phyloP scores from a whole-genome alignment of 2,329 filamentous ascomycete species.

The Diaporthe ilicicola region DNA sequence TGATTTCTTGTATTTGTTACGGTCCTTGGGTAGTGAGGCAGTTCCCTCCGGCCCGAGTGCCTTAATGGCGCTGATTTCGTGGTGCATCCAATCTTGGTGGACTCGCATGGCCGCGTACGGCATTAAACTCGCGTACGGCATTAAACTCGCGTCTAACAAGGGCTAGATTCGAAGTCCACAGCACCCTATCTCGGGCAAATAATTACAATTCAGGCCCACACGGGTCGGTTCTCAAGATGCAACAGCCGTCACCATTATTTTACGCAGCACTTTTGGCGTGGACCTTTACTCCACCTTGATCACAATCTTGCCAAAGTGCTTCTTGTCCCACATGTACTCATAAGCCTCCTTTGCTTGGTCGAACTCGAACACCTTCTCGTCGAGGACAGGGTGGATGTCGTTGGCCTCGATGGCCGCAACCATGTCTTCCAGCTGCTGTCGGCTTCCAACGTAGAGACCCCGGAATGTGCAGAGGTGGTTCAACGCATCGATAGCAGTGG shows the following conservation, averaged over 20 bases:
- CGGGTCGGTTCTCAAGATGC: not conserved
- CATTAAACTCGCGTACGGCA: too few species aligned
- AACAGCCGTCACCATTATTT: not conserved
- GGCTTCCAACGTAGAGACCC: constrained; percentile 52
- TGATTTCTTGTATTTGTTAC: not conserved
- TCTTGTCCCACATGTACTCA: constrained; percentile 61
- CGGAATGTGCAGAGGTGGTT: constrained; percentile 48
- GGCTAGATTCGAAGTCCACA: not conserved
- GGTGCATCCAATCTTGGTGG: not conserved
- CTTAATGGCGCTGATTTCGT: not conserved
- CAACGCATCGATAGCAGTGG: constrained; percentile 61
- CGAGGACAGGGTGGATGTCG: constrained; percentile 52
- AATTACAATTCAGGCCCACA: not conserved
- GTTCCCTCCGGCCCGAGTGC: too few species aligned
- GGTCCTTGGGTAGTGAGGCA: too few species aligned
- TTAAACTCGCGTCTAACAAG: not conserved
- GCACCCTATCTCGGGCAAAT: not conserved
- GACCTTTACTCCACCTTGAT: constrained; percentile 53
- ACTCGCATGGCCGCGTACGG: not conserved
- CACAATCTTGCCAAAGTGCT: constrained; percentile 64
- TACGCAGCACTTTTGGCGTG: not conserved
- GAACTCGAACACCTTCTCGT: constrained; percentile 48
- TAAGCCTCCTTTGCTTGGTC: constrained; percentile 55
- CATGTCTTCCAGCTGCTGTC: constrained; percentile 53
- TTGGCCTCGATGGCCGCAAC: constrained; percentile 51